Base-by-base conservation (phyloP, 1,284 basidiomycete genomes). In the Albatrellus sp. region DNA sequence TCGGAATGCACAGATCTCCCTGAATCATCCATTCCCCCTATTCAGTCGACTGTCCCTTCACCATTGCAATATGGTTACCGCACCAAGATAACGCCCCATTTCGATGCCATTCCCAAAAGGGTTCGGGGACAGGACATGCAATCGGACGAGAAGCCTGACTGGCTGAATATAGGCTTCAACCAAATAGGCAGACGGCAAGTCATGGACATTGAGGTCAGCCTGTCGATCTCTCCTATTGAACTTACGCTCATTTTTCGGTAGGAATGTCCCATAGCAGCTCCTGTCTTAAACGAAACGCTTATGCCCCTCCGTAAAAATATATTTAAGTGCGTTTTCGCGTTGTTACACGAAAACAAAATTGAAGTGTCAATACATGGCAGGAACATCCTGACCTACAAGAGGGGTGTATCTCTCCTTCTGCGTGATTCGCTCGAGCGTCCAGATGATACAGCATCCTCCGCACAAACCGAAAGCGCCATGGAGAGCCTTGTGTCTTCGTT, bases 31-130 rank as follows among this genome's bases (percentile, higher is more conserved):
- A 63, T 97, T 1, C 92, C 93, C 9, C 46, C 58, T 0, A 78
- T 92, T 29, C 70, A 76, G 42, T 65, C 80, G 0, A 98, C 94
- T 0, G 81, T 94, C 13, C 75, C 78, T 5, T 92, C 88, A 0
- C 96, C 94, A 0, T 66, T 86, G 42, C 81, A 94, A 52, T 97
- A 94, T 63, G 76, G 73, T 38, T 98, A 98, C 61, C 80, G 94
- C 17, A 98, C 96, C 1, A 98, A 98, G 65, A 82, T 98, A 40
- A 98, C 94, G 0, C 94, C 94, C 0, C 94, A 98, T 60, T 98
- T 98, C 54, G 87, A 96, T 37, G 75, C 83, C 0, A 80, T 90
- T 1, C 77, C 79, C 0, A 70, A 58, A 61, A 56, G 50, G n/a
- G 1, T 2, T 24, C 37, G 17, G 37, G 59, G 60, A 30, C 55